Base-by-base conservation (phyloP, 2,329 filamentous ascomycete species). In the Ophiosphaerella narmari region DNA sequence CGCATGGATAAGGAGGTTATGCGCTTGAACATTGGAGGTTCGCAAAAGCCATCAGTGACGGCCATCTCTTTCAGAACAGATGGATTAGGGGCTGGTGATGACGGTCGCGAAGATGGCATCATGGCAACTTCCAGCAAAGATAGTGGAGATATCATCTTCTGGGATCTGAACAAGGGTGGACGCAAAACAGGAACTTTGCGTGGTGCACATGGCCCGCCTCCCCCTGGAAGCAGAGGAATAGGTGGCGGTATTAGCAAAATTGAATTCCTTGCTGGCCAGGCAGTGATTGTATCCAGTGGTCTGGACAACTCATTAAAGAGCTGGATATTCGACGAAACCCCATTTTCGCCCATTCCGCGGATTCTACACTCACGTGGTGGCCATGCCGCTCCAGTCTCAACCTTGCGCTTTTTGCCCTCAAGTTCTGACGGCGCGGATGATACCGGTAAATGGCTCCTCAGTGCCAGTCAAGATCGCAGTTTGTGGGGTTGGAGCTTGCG, bases 401-500 rank as follows among this genome's bases (percentile, higher is more conserved):
- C 85, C 44, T 80, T 99, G 26, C 82, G 87, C 52, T 99, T 97
- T 74, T 75, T 97, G 23, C 93, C 93, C 0, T 86, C 91, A 0
- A 87, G 91, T 60, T 93, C 94, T 35, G 93, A 97, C 63, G 93
- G 92, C 13, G 86, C 91, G 6, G 93, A 97, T 61, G 86, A 87
- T 37, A 86, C 86, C 39, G 94, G 93, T 49, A 97, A 97, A 75
- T 97, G 93, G 93, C 78, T 97, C 6, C 79, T 99, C 47, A 97
- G 91, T 65, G 90, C 90, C 60, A 92, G 91, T 51, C 84, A 86
- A 63, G 95, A 99, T 67, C 85, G 91, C 59, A 97, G 91, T 73
- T 79, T 99, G 2, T 97, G 94, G 93, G 93, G 90, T 1, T 96
- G 95, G 86, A 97, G 92, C 80, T 77, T 99, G 71, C 88, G 94